These are phyloP conservation scores for Kalmusia sp. DNA, from an alignment of 2,329 filamentous ascomycete species.

Conservation along the genomic window DNA sequence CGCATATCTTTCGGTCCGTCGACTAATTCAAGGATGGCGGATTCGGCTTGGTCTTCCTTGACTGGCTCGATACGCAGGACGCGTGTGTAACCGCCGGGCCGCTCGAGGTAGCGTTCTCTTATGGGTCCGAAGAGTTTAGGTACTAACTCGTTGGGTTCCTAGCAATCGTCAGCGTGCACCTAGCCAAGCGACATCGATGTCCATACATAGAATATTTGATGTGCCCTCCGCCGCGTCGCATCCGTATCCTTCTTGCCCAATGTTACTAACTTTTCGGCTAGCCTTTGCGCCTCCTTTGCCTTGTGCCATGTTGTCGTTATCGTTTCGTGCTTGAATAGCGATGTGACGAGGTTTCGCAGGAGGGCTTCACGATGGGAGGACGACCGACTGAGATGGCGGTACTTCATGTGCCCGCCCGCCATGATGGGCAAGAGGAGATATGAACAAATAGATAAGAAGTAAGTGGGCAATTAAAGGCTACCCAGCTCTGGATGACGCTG, in stretches of 20 bases:
- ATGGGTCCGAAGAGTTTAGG: slow-evolving; percentile 90
- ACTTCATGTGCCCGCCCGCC: slow-evolving; percentile 87
- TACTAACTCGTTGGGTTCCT: slow-evolving; percentile 74
- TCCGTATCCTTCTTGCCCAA: slow-evolving; percentile 92
- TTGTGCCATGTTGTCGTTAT: slow-evolving; percentile 96
- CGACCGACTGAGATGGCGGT: slow-evolving; percentile 84
- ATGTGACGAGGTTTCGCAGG: slow-evolving; percentile 93
- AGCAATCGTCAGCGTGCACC: slow-evolving; percentile 20
- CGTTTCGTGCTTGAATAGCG: slow-evolving; percentile 89
- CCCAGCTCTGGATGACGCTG: slow-evolving; percentile 10
- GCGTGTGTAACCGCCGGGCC: slow-evolving; percentile 93
- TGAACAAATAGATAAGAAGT: slow-evolving; percentile 5
- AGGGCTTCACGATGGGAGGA: slow-evolving; percentile 91
- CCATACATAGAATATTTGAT: slow-evolving; percentile 83
- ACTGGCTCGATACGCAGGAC: slow-evolving; percentile 90
- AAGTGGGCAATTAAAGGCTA: slow-evolving; percentile 10
- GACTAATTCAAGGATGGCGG: slow-evolving; percentile 91
- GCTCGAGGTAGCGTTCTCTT: slow-evolving; percentile 75
- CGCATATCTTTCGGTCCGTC: slow-evolving; percentile 94
- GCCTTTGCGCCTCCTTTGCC: slow-evolving; percentile 92
- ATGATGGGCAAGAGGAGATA: slow-evolving; percentile 56
- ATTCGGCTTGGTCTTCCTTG: slow-evolving; percentile 85
- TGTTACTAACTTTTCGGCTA: slow-evolving; percentile 95
- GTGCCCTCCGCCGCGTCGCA: slow-evolving; percentile 76
- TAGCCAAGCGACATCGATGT: slow-evolving; percentile 13